Conservation (phyloP, 441 rosid genomes). For the Omphalea diandra region DNA sequence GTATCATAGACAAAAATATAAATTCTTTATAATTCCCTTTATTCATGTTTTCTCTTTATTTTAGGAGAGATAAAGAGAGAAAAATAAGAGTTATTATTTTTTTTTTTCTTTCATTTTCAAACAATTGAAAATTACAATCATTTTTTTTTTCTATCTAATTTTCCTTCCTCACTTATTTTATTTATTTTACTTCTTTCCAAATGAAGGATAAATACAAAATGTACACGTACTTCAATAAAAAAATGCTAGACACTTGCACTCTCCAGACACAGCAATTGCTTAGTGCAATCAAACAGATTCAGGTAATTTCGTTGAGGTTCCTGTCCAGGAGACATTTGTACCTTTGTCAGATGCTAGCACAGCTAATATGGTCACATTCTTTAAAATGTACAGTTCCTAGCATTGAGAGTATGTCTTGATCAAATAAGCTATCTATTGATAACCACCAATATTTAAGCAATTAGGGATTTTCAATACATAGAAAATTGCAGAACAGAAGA, state of each 20-base stretch:
- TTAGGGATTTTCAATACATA: background rate
- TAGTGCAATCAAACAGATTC: background rate
- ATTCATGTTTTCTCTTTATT: too few relatives aligned
- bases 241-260: background rate
- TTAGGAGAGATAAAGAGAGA: too few relatives aligned
- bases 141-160: too few relatives aligned
- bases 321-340: background rate
- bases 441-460: background rate
- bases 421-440: background rate
- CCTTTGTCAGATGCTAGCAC: background rate
- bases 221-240: background rate
- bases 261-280: background rate
- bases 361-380: background rate
- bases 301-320: conserved; percentile 6
- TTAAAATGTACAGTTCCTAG: background rate
- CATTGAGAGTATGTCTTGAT: background rate
- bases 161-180: too few relatives aligned
- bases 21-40: too few relatives aligned
- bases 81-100: too few relatives aligned
- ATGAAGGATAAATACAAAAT: too few relatives aligned
- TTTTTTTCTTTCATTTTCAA: too few relatives aligned
- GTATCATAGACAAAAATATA: too few relatives aligned
- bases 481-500: background rate
- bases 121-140: too few relatives aligned
- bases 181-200: too few relatives aligned